Evolutionary conservation across 139 green algal species (phyloP).

Genomic region (Chlorella ohadii): DNA sequence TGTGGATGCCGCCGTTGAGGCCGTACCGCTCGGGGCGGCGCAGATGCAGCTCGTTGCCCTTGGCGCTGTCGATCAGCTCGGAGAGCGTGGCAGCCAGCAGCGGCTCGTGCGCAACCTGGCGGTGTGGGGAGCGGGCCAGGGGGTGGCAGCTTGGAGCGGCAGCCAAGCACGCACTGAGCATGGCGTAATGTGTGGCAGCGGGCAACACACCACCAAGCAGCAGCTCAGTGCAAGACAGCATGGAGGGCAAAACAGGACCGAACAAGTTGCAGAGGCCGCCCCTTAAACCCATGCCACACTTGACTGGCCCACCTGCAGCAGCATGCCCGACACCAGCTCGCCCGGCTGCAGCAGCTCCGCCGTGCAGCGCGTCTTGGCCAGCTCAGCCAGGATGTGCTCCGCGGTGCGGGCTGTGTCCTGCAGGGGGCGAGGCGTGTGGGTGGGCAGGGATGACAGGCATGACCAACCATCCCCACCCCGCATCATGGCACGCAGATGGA

Average conservation of each 20-base stretch:
- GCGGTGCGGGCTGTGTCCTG: slow-evolving; percentile 23
- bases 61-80: slow-evolving; percentile 33
- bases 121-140: too few relatives aligned
- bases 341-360: slow-evolving; percentile 55
- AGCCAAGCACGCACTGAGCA: neutral
- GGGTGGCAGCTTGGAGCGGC: neutral
- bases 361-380: slow-evolving; percentile 35
- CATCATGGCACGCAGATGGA: too few relatives aligned
- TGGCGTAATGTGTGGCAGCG: too few relatives aligned
- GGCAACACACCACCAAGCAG: too few relatives aligned
- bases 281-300: too few relatives aligned
- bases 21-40: slow-evolving; percentile 38
- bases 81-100: slow-evolving; percentile 24
- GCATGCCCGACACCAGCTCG: slow-evolving; percentile 52
- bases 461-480: too few relatives aligned
- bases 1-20: neutral
- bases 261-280: too few relatives aligned
- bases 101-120: slow-evolving; percentile 41
- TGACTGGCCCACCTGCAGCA: slow-evolving; percentile 44
- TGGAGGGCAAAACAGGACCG: too few relatives aligned
- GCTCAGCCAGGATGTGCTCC: slow-evolving; percentile 41
- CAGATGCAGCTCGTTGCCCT: slow-evolving; percentile 40
- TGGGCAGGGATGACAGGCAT: too few relatives aligned
- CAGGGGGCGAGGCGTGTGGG: neutral
- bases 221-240: too few relatives aligned